Conservation (phyloP, 2,329 filamentous ascomycete genomes). For the Curvularia lunata region DNA sequence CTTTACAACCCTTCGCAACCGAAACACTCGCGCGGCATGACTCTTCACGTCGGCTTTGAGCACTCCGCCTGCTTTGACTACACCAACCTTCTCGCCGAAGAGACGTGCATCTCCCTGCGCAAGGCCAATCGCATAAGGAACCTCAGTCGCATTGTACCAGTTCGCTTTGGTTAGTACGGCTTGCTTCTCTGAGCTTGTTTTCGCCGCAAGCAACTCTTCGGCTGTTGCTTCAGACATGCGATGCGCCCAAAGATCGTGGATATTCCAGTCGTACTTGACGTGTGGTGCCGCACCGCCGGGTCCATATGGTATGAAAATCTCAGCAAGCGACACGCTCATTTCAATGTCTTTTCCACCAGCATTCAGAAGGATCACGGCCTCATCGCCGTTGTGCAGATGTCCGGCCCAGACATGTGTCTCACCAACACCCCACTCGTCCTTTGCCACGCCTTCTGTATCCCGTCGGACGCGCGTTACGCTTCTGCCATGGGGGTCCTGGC, state of each 20-base stretch:
- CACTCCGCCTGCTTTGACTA: constrained; percentile 27
- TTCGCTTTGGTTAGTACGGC: constrained; percentile 23
- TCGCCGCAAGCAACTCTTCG: constrained; percentile 21
- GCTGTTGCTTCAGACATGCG: constrained; percentile 29
- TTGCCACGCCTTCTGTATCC: constrained; percentile 25
- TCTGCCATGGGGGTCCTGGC: constrained; percentile 33
- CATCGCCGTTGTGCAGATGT: constrained; percentile 29
- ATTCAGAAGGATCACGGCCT: constrained; percentile 32
- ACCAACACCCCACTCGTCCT: constrained; percentile 33
- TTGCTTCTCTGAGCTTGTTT: constrained; percentile 14
- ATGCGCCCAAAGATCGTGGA: constrained; percentile 34
- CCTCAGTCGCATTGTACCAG: constrained; percentile 35
- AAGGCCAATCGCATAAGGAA: constrained; percentile 28
- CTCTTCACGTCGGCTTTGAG: constrained; percentile 28
- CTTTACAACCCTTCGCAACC: constrained; percentile 26
- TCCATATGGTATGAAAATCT: constrained; percentile 34
- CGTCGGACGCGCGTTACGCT: constrained; percentile 30
- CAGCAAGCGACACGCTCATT: constrained; percentile 30
- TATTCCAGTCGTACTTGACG: constrained; percentile 31
- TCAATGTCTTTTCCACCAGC: constrained; percentile 27
- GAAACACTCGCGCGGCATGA: constrained; percentile 29
- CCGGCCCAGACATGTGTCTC: constrained; percentile 37
- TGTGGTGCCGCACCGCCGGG: constrained; percentile 34
- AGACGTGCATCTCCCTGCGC: constrained; percentile 25
- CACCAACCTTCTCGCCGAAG: constrained; percentile 34